phyloP scores from a whole-genome alignment of 2,329 filamentous ascomycete genomes.

The Sporothrix euskadiensis region DNA sequence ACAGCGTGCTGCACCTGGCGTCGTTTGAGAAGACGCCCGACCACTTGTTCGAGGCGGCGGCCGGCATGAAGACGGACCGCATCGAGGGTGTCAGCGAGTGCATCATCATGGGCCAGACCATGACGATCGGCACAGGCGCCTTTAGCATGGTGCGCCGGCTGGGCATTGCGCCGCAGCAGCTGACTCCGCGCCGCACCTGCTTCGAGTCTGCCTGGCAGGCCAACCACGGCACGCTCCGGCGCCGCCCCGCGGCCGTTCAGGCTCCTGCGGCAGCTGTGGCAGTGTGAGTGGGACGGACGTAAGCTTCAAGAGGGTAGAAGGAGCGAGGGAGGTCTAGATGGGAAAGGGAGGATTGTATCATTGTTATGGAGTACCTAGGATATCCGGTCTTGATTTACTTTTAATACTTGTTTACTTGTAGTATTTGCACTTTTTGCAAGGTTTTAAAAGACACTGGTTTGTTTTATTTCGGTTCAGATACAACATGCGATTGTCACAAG shows the following conservation, averaged over 20 bases:
- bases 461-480: neutral
- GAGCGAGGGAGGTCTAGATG: neutral
- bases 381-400: neutral
- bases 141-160: conserved; percentile 84
- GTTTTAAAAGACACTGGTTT: neutral
- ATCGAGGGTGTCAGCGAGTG: conserved; percentile 95
- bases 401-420: neutral
- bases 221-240: conserved; percentile 12
- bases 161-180: conserved; percentile 62
- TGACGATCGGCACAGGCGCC: conserved; percentile 85
- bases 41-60: conserved; percentile 92
- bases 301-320: neutral
- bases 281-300: neutral
- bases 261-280: neutral
- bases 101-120: conserved; percentile 97
- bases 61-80: conserved; percentile 84
- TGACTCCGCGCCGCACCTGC: conserved; percentile 60
- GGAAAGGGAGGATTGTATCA: neutral
- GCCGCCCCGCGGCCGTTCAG: neutral
- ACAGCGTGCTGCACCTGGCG: conserved; percentile 88
- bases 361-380: conserved; percentile 8
- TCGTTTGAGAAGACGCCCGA: conserved; percentile 98
- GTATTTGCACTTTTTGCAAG: neutral
- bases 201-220: conserved; percentile 69
- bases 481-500: neutral